These are phyloP conservation scores for Miscanthus sacchariflorus DNA, from an alignment of 202 grass and related monocot genomes.

Conservation along the genomic window DNA sequence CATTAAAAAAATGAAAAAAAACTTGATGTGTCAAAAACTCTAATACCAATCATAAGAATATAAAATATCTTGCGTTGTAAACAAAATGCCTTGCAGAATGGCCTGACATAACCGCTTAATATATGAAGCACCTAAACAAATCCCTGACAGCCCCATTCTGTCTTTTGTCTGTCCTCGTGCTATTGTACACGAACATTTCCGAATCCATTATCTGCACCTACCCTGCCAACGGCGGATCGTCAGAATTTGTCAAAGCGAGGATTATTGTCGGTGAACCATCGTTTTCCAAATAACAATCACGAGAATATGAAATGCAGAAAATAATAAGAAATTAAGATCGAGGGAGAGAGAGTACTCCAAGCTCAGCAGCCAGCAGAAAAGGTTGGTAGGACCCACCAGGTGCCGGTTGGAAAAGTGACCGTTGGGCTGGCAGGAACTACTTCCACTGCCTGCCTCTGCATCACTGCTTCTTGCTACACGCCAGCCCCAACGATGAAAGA, in stretches of 20 bases:
- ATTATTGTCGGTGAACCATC: constrained; percentile 48
- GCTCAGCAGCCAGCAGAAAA: not conserved
- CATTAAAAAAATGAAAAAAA: no score
- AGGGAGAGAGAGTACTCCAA: not conserved
- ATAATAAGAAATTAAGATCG: not conserved
- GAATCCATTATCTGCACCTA: constrained; percentile 27
- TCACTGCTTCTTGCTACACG: not conserved
- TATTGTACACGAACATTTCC: constrained; percentile 35
- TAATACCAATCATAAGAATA: no score
- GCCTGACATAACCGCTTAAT: constrained; percentile 2
- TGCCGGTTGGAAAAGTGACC: constrained; percentile 47
- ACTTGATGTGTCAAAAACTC: no score
- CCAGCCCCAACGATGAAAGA: constrained; percentile 28
- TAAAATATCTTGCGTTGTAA: not conserved
- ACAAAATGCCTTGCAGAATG: not conserved
- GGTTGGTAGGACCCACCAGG: not conserved
- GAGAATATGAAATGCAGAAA: not conserved
- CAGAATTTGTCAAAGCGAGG: constrained; percentile 3
- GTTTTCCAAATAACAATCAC: constrained; percentile 44
- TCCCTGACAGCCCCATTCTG: not conserved
- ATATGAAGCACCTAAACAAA: constrained; percentile 14
- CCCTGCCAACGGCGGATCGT: not conserved
- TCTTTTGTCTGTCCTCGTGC: constrained; percentile 6
- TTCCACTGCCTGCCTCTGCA: not conserved
- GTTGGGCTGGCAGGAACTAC: constrained; percentile 47